A percentile compares a stretch with the other conserved stretches of the same genome.
phyloP scores from a whole-genome alignment of 2,329 filamentous ascomycete species.

The Alternaria incomplexa region DNA sequence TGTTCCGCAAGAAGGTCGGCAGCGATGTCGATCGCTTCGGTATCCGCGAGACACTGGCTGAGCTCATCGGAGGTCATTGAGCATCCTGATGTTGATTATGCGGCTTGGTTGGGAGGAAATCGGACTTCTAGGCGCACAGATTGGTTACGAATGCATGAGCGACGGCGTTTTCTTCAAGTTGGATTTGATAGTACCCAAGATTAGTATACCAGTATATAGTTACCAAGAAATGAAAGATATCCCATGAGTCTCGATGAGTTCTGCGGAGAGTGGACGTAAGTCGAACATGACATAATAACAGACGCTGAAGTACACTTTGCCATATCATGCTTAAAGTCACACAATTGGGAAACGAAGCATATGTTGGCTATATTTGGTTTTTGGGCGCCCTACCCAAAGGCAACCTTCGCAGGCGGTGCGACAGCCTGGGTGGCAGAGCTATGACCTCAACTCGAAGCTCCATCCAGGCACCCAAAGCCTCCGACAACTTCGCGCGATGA shows the following conservation, averaged over 20 bases:
- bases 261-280: neutral
- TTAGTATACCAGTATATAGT: slow-evolving; percentile 15
- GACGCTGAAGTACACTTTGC: neutral
- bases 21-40: slow-evolving; percentile 76
- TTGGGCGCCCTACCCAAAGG: neutral
- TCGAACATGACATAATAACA: neutral
- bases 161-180: slow-evolving; percentile 31
- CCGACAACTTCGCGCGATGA: slow-evolving; percentile 24
- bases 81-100: neutral
- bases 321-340: rapidly evolving
- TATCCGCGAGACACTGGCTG: slow-evolving; percentile 26
- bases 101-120: neutral
- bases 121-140: neutral
- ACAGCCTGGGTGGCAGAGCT: slow-evolving; percentile 10
- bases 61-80: slow-evolving; percentile 19
- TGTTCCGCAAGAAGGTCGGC: slow-evolving; percentile 85
- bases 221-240: slow-evolving; percentile 1
- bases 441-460: slow-evolving; percentile 19
- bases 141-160: slow-evolving; percentile 40
- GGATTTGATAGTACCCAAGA: neutral
- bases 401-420: neutral
- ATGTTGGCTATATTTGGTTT: neutral
- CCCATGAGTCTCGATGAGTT: neutral
- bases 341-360: neutral
- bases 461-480: slow-evolving; percentile 4